A percentile compares a stretch with the other conserved stretches of the same genome.
These are phyloP conservation scores for Paecilomyces niveus DNA, from an alignment of 2,329 filamentous ascomycete genomes.

Conservation along the genomic window DNA sequence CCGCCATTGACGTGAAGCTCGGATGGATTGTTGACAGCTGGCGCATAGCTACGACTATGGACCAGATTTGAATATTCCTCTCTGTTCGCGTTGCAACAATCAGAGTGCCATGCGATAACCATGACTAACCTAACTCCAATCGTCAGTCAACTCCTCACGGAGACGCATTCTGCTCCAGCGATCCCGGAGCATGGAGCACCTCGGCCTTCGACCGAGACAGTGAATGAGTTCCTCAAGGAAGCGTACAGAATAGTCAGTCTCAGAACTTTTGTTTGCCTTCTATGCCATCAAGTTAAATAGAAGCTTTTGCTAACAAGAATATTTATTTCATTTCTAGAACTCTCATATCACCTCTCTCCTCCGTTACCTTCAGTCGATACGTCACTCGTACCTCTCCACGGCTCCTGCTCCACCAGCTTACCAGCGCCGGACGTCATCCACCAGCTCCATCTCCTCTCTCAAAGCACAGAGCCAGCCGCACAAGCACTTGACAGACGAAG, in stretches of 20 bases:
- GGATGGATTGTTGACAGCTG: constrained; percentile 1
- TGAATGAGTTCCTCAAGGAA: constrained; percentile 88
- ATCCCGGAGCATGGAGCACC: constrained; percentile 18
- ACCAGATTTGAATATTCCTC: neutral
- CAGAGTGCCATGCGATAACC: neutral
- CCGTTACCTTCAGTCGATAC: constrained; percentile 71
- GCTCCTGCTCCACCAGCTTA: constrained; percentile 55
- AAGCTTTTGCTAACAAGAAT: neutral
- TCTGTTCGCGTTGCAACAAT: neutral
- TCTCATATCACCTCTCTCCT: constrained; percentile 75
- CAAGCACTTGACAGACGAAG: constrained; percentile 64
- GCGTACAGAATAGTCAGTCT: constrained; percentile 74
- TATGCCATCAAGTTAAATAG: neutral
- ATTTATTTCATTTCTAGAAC: constrained; percentile 51
- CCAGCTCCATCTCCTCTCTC: constrained; percentile 36
- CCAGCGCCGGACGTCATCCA: constrained; percentile 17
- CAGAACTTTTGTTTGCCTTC: neutral
- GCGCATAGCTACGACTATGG: neutral
- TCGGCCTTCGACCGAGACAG: constrained; percentile 25
- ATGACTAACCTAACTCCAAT: constrained; percentile 38
- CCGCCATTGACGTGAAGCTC: constrained; percentile 6
- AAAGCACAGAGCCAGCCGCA: constrained; percentile 32
- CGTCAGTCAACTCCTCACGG: constrained; percentile 26
- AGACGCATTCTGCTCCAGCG: constrained; percentile 28
- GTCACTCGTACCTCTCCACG: constrained; percentile 85